Evolutionary conservation across 495 filamentous ascomycete genomes (phyloP).

Genomic region (Friedmanniomyces simplex): DNA sequence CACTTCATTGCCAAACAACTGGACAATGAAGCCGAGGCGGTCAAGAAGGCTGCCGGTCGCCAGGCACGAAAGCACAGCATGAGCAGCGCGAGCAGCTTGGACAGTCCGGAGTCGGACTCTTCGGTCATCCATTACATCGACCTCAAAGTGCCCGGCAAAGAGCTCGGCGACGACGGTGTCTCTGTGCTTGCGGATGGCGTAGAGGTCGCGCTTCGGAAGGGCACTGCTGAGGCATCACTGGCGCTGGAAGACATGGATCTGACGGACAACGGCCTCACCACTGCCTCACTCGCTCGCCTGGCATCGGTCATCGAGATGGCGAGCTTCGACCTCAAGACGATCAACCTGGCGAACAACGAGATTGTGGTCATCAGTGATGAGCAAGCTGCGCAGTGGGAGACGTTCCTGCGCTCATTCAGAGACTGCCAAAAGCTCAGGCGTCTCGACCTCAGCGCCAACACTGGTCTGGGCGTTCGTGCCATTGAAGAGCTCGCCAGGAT

Average conservation of each 20-base stretch:
- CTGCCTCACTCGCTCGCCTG: conserved; percentile 31
- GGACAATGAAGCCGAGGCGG: conserved; percentile 26
- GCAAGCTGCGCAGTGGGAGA: conserved; percentile 35
- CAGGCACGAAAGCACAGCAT: conserved; percentile 12
- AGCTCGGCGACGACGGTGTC: conserved; percentile 37
- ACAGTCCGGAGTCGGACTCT: neutral
- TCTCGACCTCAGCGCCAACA: conserved; percentile 38
- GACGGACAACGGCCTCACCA: conserved; percentile 34
- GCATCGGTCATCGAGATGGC: conserved; percentile 33
- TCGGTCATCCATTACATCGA: conserved; percentile 31
- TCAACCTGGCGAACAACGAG: conserved; percentile 40
- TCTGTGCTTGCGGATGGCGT: conserved; percentile 34
- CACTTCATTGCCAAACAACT: conserved; percentile 38
- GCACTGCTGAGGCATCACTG: conserved; percentile 26
- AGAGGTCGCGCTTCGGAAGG: conserved; percentile 29
- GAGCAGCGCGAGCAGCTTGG: conserved; percentile 1
- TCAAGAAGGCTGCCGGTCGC: conserved; percentile 9
- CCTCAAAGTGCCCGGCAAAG: conserved; percentile 37
- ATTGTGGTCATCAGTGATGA: conserved; percentile 31
- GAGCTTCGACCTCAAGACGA: conserved; percentile 35
- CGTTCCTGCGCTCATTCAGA: conserved; percentile 36
- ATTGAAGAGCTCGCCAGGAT: conserved; percentile 37
- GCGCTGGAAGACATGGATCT: conserved; percentile 40
- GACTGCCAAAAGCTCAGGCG: conserved; percentile 37
- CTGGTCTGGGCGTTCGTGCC: conserved; percentile 30